Conservation (phyloP, 352 stramenopile genomes). For the Phytophthora melonis region DNA sequence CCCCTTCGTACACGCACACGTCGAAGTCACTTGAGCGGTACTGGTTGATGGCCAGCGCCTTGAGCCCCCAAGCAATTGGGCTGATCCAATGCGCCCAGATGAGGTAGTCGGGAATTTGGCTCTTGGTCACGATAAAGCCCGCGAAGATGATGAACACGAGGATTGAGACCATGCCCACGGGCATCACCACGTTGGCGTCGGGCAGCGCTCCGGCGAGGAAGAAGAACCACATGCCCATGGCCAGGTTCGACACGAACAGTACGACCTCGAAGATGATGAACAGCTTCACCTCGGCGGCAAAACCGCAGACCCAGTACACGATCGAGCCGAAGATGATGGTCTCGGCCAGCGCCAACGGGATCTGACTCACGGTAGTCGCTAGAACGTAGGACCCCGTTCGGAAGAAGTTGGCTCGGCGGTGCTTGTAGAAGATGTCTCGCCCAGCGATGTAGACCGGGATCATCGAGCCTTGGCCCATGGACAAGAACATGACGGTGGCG, state of each 20-base stretch:
- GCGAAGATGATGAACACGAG: slow-evolving; percentile 7
- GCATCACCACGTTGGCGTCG: slow-evolving; percentile 5
- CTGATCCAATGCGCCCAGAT: slow-evolving; percentile 31
- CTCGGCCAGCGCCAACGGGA: slow-evolving; percentile 35
- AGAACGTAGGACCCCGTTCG: slow-evolving; percentile 9
- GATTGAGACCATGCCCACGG: neutral
- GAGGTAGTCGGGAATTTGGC: slow-evolving; percentile 4
- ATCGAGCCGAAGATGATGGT: slow-evolving; percentile 78
- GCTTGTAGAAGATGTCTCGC: slow-evolving; percentile 76
- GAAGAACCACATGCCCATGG: slow-evolving; percentile 7
- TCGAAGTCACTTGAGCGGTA: slow-evolving; percentile 30
- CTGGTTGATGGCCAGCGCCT: slow-evolving; percentile 28
- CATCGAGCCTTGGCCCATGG: slow-evolving; percentile 43
- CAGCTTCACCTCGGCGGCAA: slow-evolving; percentile 30
- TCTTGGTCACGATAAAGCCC: slow-evolving; percentile 1
- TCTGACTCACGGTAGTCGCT: slow-evolving; percentile 3
- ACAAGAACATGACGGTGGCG: slow-evolving; percentile 68
- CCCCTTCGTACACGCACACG: slow-evolving; percentile 31
- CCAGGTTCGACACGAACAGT: slow-evolving; percentile 49
- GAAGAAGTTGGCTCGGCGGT: slow-evolving; percentile 64
- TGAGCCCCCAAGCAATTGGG: slow-evolving; percentile 34
- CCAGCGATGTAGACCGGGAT: slow-evolving; percentile 29
- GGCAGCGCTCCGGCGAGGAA: slow-evolving; percentile 14
- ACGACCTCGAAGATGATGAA: slow-evolving; percentile 54
- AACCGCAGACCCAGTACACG: slow-evolving; percentile 86